These are phyloP conservation scores for Saturnispora ahearnii DNA, from an alignment of 805 yeast genomes.

Conservation along the genomic window DNA sequence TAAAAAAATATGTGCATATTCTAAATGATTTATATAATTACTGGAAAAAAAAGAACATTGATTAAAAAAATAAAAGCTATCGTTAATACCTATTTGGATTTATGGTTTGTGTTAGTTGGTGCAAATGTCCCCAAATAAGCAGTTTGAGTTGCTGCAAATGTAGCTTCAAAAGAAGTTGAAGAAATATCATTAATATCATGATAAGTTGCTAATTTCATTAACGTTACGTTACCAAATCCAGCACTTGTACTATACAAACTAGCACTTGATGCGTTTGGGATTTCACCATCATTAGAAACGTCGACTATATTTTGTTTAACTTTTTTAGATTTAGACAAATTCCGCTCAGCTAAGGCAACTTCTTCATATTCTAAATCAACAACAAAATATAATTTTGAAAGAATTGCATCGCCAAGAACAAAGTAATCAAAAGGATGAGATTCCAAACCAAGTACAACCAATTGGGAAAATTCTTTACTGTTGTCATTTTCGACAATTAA, in stretches of 20 bases:
- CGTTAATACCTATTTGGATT: not conserved
- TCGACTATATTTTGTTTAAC: constrained; percentile 9
- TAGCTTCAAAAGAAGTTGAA: constrained; percentile 8
- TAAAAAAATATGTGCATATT: not conserved
- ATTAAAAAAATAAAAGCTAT: not conserved
- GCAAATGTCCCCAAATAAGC: not conserved
- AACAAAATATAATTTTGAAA: constrained; percentile 43
- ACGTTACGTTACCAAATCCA: constrained; percentile 11
- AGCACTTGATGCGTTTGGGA: constrained; percentile 12
- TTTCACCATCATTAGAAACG: not conserved
- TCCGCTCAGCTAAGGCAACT: constrained; percentile 34
- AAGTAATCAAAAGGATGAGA: constrained; percentile 27
- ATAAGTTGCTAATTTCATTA: constrained; percentile 11
- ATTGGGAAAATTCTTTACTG: constrained; percentile 11
- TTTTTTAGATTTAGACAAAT: constrained; percentile 3
- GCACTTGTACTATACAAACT: constrained; percentile 8
- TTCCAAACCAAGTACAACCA: constrained; percentile 34
- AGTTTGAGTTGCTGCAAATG: constrained; percentile 7
- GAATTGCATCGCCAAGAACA: constrained; percentile 45
- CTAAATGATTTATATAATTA: not conserved
- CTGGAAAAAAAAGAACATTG: not conserved
- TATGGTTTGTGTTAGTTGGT: not conserved
- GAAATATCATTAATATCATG: constrained; percentile 9
- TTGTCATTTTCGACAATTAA: constrained; percentile 1
- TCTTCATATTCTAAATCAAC: constrained; percentile 41